Base-by-base conservation (phyloP, 441 rosid species). In the Arabidopsis hybrid region DNA sequence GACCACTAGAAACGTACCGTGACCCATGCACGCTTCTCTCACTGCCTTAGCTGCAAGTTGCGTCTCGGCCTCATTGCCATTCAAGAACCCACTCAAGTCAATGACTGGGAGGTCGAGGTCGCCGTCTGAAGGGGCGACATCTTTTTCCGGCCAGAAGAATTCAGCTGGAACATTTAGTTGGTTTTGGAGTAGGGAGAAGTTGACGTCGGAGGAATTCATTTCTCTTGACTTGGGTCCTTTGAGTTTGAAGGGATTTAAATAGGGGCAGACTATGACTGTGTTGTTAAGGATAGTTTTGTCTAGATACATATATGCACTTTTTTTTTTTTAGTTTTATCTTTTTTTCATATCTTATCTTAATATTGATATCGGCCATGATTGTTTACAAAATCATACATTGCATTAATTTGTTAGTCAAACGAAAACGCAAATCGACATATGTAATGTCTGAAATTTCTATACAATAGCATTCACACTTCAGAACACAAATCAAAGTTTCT, bases 1-100 rank as follows among this genome's bases (percentile, higher is more conserved):
- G 70, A 61, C 72, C 56, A 87, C 87, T 17, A 83, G 84, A 66
- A 87, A 87, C 31, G 83, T 78, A n/a, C 91, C 89, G 38, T 83
- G 87, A 29, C 65, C 63, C 72, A 71, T 16, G 79, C 89, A 85
- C 2, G 86, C 85, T 12, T 43, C 68, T 53, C 72, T 73, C n/a
- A 85, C 73, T 7, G 59, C 45, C 42, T 17, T 58, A 8, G 75
- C 85, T 16, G 81, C 83, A 32, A 12, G 26, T 11, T 34, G 49
- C 3, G 75, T 83, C 58, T 72, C 74, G 17, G 47, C 75, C 58
- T 67, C 78, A 13, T 82, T 78, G 1, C 84, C 83, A 3, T 49
- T 76, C 1, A 84, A 34, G 79, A 86, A 84, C 5, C 81, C 82
- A 16, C 65, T 57, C 16, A 87, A 75, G 72, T 87, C 85, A 0